Evolutionary conservation across 2,329 filamentous ascomycete genomes (phyloP), one percentile per base, ranked within the genome.

Genomic region (Talaromyces sp.): DNA sequence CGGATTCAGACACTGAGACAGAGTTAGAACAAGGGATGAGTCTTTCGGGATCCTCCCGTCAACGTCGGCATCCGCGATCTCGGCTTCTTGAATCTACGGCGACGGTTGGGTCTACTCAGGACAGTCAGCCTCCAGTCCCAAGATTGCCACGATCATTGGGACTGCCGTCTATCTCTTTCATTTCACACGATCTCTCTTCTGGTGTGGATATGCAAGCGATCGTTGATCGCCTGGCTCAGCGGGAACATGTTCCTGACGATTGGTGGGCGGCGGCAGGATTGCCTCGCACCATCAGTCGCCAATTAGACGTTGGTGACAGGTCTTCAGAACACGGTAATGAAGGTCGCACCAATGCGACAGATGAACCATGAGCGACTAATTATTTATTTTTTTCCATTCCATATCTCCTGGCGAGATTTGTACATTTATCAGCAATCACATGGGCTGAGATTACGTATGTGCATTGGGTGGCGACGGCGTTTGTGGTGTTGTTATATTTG

Each of bases 191-290:
- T 60, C 67, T 72, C 22, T 65, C 71, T 66, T 56, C 62, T 3
- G 72, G 76, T 37, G 70, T 71, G 19, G 78, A 80, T 54, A 89
- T 93, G 84, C 88, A 91, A 70, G 83, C 84, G 60, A 89, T 96
- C 56, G 83, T 95, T 41, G 87, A 89, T 69, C 84, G 87, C 50
- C 82, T 96, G 63, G 87, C 88, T 39, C 83, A 85, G 19, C 82
- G 90, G 27, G 85, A 91, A 72, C 90, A 93, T 70, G 89, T 95
- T 62, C 90, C 91, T 0, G 91, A 95, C 67, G 88, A 92, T 68
- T 93, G 90, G 87, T 96, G 92, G 92, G 86, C 86, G 65, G 84
- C 86, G 71, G 88, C 84, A 65, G 89, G 89, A 48, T 82, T 91
- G 68, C 88, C 83, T 71, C 85, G 88, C 68, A 88, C 82, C 14